Percentiles rank a stretch among this genome's conserved stretches.
These are phyloP conservation scores for Fusarium hostae DNA, from an alignment of 2,329 filamentous ascomycete species.

Conservation along the genomic window DNA sequence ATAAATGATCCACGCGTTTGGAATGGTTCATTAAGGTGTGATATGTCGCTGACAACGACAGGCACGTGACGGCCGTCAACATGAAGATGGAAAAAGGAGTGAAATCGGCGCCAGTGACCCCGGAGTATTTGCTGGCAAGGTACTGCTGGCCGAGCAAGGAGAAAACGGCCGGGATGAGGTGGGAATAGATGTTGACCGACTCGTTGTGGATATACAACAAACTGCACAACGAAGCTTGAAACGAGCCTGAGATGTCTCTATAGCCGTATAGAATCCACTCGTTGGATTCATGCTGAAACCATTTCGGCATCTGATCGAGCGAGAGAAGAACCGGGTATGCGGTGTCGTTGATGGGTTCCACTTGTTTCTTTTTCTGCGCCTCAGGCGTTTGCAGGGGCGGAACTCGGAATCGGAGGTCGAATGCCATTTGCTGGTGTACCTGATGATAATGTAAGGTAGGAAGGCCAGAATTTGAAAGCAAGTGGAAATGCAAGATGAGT, in stretches of 20 bases:
- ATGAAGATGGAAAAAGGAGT: not conserved
- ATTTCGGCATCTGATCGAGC: not conserved
- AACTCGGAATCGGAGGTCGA: not conserved
- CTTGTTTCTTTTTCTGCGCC: not conserved
- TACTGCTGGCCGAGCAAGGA: not conserved
- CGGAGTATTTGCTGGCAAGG: not conserved
- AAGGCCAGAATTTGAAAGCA: not conserved
- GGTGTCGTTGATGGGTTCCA: not conserved
- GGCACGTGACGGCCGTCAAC: not conserved
- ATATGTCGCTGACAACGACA: not conserved
- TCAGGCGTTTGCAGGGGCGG: not conserved
- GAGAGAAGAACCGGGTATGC: not conserved
- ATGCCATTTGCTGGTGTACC: not conserved
- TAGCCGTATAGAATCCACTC: not conserved
- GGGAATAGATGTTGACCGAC: not conserved
- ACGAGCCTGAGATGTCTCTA: not conserved
- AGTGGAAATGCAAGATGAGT: not conserved
- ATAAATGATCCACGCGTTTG: not conserved
- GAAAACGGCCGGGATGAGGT: not conserved
- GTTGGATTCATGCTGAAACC: not conserved
- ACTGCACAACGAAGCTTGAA: not conserved
- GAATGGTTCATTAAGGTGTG: not conserved
- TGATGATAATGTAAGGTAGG: not conserved
- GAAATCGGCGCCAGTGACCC: not conserved
- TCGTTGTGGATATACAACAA: not conserved